Percentiles rank a stretch among this genome's conserved stretches.
Evolutionary conservation across 129 eudicot genomes (phyloP).

Genomic region (Lactuca saligna): DNA sequence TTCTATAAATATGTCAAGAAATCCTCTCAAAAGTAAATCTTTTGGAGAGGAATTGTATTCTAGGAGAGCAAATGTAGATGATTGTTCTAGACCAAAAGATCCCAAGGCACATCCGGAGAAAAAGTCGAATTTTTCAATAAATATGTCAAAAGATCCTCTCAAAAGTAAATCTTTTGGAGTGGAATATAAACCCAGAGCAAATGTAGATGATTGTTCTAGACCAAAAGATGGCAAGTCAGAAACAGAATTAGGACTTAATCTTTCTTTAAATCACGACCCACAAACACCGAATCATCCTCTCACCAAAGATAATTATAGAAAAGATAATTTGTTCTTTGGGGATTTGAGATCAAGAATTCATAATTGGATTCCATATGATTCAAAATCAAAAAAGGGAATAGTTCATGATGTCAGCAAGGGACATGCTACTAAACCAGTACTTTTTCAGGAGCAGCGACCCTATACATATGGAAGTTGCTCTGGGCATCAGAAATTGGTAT

Average conservation of each 20-base stretch:
- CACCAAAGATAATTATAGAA: slow-evolving; percentile 25
- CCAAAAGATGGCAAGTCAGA: slow-evolving; percentile 19
- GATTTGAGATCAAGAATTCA: neutral
- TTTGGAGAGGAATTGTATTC: slow-evolving; percentile 30
- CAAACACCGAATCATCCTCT: slow-evolving; percentile 19
- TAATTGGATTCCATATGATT: too few relatives aligned
- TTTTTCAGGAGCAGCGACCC: too few relatives aligned
- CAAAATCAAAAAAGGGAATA: slow-evolving; percentile 26
- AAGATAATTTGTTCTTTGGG: slow-evolving; percentile 31
- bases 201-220: neutral
- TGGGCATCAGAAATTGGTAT: slow-evolving; percentile 45
- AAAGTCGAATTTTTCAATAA: slow-evolving; percentile 28
- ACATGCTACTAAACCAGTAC: neutral
- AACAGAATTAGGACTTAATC: slow-evolving; percentile 44
- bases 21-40: slow-evolving; percentile 14
- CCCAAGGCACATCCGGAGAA: slow-evolving; percentile 26
- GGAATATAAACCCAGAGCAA: slow-evolving; percentile 1
- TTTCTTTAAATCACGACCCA: slow-evolving; percentile 46
- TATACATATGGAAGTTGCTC: slow-evolving; percentile 32
- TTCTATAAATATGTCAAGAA: slow-evolving; percentile 26
- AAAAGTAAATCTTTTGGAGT: slow-evolving; percentile 32
- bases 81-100: too few relatives aligned
- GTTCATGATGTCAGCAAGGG: slow-evolving; percentile 41
- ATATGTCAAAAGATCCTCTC: slow-evolving; percentile 12
- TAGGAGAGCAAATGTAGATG: slow-evolving; percentile 1